Percentiles rank a stretch among this genome's conserved stretches.
Conservation (phyloP, 2,329 filamentous ascomycete species). For the Ophiostoma populinum region DNA sequence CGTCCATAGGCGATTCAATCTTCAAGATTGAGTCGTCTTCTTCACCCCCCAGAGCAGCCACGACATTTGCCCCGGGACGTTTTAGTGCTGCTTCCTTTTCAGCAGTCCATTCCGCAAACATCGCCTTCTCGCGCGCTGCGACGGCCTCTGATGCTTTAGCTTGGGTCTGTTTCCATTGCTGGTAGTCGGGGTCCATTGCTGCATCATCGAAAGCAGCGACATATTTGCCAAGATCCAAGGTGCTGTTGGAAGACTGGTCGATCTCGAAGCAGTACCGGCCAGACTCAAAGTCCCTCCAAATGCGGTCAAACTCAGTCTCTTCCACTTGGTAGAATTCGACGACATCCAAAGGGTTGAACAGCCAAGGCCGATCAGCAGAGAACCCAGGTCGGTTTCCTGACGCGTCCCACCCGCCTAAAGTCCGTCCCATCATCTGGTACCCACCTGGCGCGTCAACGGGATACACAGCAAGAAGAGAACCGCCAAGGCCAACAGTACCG, state of each 20-base stretch:
- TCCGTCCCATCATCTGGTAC: conserved; percentile 23
- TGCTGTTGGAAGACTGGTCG: conserved; percentile 33
- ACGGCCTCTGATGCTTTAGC: background rate
- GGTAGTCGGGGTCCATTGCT: background rate
- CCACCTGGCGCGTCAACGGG: conserved; percentile 19
- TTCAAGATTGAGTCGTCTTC: background rate
- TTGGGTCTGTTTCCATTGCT: background rate
- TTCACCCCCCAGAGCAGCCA: too few relatives aligned
- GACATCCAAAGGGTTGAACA: conserved; percentile 40
- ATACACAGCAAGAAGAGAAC: background rate
- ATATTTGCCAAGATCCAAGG: conserved; percentile 13
- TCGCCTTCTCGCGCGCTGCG: background rate
- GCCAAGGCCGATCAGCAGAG: conserved; percentile 26
- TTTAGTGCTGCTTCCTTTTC: too few relatives aligned
- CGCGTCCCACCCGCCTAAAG: conserved; percentile 34
- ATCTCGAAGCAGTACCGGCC: conserved; percentile 34
- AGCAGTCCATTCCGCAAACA: background rate
- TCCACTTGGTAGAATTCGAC: conserved; percentile 35
- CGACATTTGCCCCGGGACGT: too few relatives aligned
- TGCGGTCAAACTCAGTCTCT: conserved; percentile 29
- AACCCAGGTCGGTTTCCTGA: conserved; percentile 34
- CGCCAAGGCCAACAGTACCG: background rate
- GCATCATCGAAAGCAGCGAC: background rate
- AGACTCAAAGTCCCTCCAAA: conserved; percentile 22
- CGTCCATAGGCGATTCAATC: conserved; percentile 20